Conservation (phyloP, 1,284 basidiomycete genomes). For the Leucoagaricus sp. region DNA sequence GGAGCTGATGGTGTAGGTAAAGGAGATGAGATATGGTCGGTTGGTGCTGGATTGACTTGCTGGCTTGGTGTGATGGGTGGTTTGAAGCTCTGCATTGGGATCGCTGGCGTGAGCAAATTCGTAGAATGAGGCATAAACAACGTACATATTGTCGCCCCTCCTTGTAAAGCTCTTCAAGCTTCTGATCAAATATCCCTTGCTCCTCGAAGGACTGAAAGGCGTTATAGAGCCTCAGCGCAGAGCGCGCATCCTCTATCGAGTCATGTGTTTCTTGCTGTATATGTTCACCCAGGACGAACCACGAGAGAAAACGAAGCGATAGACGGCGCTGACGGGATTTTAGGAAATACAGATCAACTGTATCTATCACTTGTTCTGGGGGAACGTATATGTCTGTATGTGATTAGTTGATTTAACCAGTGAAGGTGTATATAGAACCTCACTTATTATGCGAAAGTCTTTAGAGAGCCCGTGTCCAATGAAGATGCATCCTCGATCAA, state of each 20-base stretch:
- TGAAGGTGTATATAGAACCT: constrained; percentile 32
- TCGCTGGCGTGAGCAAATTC: not conserved
- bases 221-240: constrained; percentile 87
- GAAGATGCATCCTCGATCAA: constrained; percentile 95
- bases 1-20: not conserved
- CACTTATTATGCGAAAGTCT: constrained; percentile 98
- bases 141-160: constrained; percentile 72
- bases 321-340: constrained; percentile 82
- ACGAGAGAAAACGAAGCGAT: constrained; percentile 92
- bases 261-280: constrained; percentile 96
- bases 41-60: constrained; percentile 1
- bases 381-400: constrained; percentile 90
- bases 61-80: constrained; percentile 41
- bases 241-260: constrained; percentile 94
- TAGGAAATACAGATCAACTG: constrained; percentile 92
- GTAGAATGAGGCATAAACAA: constrained; percentile 14
- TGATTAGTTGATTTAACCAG: constrained; percentile 3
- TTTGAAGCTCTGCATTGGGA: constrained; percentile 54
- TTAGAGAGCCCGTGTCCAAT: constrained; percentile 99
- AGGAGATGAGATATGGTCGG: constrained; percentile 5
- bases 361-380: constrained; percentile 94
- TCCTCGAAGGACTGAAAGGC: constrained; percentile 80
- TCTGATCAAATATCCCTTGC: constrained; percentile 81
- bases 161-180: constrained; percentile 81
- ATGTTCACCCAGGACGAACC: constrained; percentile 88